Conservation (phyloP, 176 grass and related monocot species). For the Ensete ventricosum region DNA sequence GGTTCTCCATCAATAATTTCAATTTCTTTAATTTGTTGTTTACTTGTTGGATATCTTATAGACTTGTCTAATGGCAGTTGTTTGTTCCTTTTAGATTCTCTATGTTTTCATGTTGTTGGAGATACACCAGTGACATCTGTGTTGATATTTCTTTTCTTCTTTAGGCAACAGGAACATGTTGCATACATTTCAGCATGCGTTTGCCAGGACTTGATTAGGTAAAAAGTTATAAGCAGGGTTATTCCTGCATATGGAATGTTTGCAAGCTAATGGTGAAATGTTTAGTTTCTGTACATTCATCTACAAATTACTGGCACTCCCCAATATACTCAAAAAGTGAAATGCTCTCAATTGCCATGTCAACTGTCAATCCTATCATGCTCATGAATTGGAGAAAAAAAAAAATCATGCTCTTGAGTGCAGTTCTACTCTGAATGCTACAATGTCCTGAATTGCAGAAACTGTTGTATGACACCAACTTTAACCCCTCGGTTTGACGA, state of each 20-base stretch:
- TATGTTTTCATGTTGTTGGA: background rate
- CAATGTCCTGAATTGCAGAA: no score
- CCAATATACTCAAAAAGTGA: no score
- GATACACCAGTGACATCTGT: background rate
- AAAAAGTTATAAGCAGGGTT: background rate
- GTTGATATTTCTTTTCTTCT: background rate
- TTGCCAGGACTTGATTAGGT: background rate
- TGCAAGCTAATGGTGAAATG: no score
- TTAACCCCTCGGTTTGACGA: no score
- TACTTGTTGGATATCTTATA: background rate
- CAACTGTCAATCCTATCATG: background rate
- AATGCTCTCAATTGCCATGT: background rate
- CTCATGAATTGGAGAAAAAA: no score
- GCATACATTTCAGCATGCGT: background rate
- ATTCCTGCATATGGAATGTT: no score
- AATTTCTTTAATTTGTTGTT: background rate
- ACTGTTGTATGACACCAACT: no score
- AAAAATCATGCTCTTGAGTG: no score
- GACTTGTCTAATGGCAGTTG: background rate
- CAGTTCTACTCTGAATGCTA: no score
- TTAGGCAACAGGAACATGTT: background rate
- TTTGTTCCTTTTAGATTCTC: background rate
- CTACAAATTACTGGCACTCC: no score
- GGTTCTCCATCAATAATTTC: background rate
- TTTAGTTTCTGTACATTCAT: no score